These are phyloP conservation scores for Plantago coronopus DNA, from an alignment of 305 asterid species.

Conservation along the genomic window DNA sequence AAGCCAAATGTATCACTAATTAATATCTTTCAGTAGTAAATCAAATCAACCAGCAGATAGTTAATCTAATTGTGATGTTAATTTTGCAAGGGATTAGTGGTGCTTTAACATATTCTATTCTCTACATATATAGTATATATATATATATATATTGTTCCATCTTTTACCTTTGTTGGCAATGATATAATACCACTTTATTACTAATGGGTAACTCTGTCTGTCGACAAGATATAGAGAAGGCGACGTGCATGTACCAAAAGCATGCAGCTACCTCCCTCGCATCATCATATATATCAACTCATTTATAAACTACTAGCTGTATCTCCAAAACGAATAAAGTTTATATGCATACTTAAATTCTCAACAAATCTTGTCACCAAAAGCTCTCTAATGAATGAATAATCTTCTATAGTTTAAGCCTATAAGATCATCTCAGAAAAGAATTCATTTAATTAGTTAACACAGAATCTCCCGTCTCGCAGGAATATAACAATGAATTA, in stretches of 20 bases:
- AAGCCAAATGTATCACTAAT: no score
- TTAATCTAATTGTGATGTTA: neutral
- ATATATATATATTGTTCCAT: neutral
- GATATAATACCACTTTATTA: no score
- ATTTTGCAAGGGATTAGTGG: neutral
- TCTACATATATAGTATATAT: neutral
- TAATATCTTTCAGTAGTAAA: no score
- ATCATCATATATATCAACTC: neutral
- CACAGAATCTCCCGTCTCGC: conserved; percentile 1
- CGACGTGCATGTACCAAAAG: conserved; percentile 19
- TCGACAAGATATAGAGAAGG: conserved; percentile 9
- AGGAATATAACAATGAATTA: neutral
- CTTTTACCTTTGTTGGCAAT: conserved; percentile 8
- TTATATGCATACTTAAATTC: neutral
- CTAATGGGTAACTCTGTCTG: conserved; percentile 4
- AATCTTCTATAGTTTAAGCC: no score
- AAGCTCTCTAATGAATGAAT: no score
- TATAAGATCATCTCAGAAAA: no score
- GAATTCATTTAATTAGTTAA: no score
- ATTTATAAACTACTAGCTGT: no score
- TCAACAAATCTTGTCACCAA: no score
- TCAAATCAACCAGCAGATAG: no score
- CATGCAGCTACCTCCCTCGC: neutral
- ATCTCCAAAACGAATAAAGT: neutral
- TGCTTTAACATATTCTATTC: conserved; percentile 10